Evolutionary conservation across 495 filamentous ascomycete genomes (phyloP).

Genomic region (Trichoderma virens): DNA sequence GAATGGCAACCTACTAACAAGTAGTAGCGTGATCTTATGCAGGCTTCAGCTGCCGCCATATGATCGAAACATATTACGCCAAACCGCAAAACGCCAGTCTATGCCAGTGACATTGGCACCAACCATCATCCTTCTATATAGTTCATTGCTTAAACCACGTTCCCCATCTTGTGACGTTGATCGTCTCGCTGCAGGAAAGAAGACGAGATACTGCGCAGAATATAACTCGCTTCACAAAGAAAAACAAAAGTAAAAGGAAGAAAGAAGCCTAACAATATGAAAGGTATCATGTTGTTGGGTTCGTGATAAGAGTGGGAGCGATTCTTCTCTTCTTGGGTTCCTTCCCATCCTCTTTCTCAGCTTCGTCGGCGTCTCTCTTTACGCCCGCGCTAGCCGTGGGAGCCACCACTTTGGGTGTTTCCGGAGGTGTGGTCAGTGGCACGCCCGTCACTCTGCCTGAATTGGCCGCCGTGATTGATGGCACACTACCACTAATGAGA

Average conservation of each 20-base stretch:
- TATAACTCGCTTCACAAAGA: neutral
- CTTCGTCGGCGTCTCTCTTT: slow-evolving; percentile 54
- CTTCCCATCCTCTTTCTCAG: slow-evolving; percentile 38
- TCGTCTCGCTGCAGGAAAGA: neutral
- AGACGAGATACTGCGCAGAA: neutral
- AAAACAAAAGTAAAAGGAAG: neutral
- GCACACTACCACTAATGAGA: slow-evolving; percentile 63
- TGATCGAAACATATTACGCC: neutral
- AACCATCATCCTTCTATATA: neutral
- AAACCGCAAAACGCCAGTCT: neutral
- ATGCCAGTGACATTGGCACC: neutral
- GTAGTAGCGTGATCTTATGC: neutral
- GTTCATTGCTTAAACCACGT: neutral
- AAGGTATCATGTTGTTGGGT: slow-evolving; percentile 10
- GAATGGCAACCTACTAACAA: neutral
- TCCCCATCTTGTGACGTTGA: neutral
- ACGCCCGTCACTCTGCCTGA: slow-evolving; percentile 48
- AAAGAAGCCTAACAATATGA: neutral
- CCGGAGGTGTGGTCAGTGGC: slow-evolving; percentile 67
- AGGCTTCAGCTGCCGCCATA: neutral
- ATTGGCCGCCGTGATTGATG: slow-evolving; percentile 62
- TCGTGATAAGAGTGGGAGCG: slow-evolving; percentile 59
- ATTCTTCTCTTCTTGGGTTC: slow-evolving; percentile 67
- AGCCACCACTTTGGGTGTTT: slow-evolving; percentile 59
- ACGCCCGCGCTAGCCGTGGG: slow-evolving; percentile 39